Base-by-base conservation (phyloP, 169 alveolate species). In the Ichthyophthirius multifiliis region DNA sequence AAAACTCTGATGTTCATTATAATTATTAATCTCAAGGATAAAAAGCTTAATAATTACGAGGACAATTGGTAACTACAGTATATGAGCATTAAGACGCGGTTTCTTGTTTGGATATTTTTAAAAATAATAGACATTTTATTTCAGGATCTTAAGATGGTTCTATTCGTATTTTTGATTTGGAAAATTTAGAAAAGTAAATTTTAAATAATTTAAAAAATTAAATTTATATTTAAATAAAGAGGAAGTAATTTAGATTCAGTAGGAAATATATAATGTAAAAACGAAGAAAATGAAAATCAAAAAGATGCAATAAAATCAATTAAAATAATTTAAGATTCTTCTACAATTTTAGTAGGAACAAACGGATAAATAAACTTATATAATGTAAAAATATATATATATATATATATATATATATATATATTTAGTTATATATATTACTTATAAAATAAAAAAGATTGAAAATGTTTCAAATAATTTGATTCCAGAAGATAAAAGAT, bases 71-170 rank as follows among this genome's bases (percentile, higher is more conserved):
- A 5, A 39, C 77, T 0, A 67, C 77, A 16, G 41, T 67, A n/a
- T 67, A 67, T 20, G 77, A 67, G 12, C 43, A 67, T 9, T 18
- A 44, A 7, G 77, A 67, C 41, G 48, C 30, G 15, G 31, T 67
- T 5, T 37, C 43, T 67, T 35, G 45, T 9, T 20, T 67, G 18
- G 77, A 67, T 6, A 27, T 44, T n/a, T 7, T 67, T 20, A 13
- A 13, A 12, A 39, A 39, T 10, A 41, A 67, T 41, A 41, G 77
- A 4, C 32, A 34, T 67, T 67, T 67, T 44, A 3, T 67, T 16
- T 34, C 62, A 5, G 55, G 62, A 13, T 67, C 77, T 35, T 67
- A 67, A 18, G 77, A 67, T 67, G 77, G 77, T n/a, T 35, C 35
- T 9, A 37, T 67, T 4, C 35, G 77, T 37, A n/a, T 67, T 16